Evolutionary conservation across 2,329 filamentous ascomycete genomes (phyloP), one percentile per base, ranked within the genome.

Genomic region (Cordyceps cicadae): DNA sequence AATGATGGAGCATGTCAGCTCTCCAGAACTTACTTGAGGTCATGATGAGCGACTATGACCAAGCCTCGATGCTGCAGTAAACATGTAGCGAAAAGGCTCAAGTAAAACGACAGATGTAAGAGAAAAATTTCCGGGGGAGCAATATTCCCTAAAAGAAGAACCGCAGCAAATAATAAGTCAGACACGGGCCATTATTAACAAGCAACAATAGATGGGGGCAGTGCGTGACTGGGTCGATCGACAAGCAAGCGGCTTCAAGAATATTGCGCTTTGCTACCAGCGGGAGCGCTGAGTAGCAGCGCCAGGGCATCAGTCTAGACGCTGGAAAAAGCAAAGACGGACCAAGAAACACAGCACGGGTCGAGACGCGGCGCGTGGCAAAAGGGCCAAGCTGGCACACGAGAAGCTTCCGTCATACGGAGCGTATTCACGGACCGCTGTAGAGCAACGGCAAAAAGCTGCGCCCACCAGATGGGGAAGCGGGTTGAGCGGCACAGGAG

Each of bases 21-120:
- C 73, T 70, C 67, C 72, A 70, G 64, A 73, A 77, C 75, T 77
- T 79, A 75, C 74, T 74, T 67, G 76, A 76, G 70, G 75, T 72
- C 76, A 78, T 78, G 66, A 67, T 74, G 72, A 71, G 71, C 68
- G 70, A 69, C 57, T 62, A 68, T 67, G 66, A 70, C 65, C 62
- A 64, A 67, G 69, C 60, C 65, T 64, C 68, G 46, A 67, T 67
- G 66, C 67, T 66, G 34, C 55, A 54, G 39, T 24, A 61, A 45
- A 41, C 54, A 61, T 61, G 53, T 55, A 57, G 46, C 53, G 57
- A 48, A 51, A 62, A 46, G 32, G 51, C 59, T 52, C 45, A 53
- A 53, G 60, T 29, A 52, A 54, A 62, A 62, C 11, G 59, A 53
- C 45, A 24, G 45, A 12, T 49, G n/a, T 26, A 41, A 5, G 26